Percentiles rank a stretch among this genome's conserved stretches.
phyloP scores from a whole-genome alignment of 495 filamentous ascomycete genomes.

The Aspergillus nidulans region DNA sequence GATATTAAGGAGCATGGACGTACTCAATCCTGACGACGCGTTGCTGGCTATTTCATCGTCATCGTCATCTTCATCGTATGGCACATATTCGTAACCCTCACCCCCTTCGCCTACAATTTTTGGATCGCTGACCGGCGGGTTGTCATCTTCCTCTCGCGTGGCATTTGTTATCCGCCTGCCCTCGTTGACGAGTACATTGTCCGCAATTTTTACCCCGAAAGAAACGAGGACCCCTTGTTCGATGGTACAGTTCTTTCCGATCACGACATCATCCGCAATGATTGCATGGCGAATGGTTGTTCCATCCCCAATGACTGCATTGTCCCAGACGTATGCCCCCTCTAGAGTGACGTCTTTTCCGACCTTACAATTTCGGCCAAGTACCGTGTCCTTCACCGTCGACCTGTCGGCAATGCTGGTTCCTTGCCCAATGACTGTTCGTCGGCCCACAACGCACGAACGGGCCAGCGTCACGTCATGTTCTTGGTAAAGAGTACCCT shows the following conservation, averaged over 20 bases:
- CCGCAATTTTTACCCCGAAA: slow-evolving; percentile 66
- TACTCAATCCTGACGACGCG: slow-evolving; percentile 51
- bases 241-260: slow-evolving; percentile 68
- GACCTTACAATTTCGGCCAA: slow-evolving; percentile 80
- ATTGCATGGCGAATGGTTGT: slow-evolving; percentile 67
- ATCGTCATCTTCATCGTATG: slow-evolving; percentile 48
- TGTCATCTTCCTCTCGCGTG: slow-evolving; percentile 42
- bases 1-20: slow-evolving; percentile 18
- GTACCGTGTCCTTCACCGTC: slow-evolving; percentile 63
- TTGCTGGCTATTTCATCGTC: slow-evolving; percentile 43
- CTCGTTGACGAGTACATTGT: slow-evolving; percentile 49
- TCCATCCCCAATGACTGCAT: slow-evolving; percentile 68
- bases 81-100: slow-evolving; percentile 47
- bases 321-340: slow-evolving; percentile 88
- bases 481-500: slow-evolving; percentile 65
- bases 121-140: slow-evolving; percentile 46
- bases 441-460: slow-evolving; percentile 59
- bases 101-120: slow-evolving; percentile 42
- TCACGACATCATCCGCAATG: slow-evolving; percentile 61
- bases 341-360: slow-evolving; percentile 76
- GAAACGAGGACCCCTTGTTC: slow-evolving; percentile 74
- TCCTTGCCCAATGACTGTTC: slow-evolving; percentile 68
- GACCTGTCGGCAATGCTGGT: slow-evolving; percentile 72
- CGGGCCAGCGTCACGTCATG: slow-evolving; percentile 67
- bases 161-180: slow-evolving; percentile 53